Conservation (phyloP, 495 filamentous ascomycete species). For the Hypoxylon trugodes region DNA sequence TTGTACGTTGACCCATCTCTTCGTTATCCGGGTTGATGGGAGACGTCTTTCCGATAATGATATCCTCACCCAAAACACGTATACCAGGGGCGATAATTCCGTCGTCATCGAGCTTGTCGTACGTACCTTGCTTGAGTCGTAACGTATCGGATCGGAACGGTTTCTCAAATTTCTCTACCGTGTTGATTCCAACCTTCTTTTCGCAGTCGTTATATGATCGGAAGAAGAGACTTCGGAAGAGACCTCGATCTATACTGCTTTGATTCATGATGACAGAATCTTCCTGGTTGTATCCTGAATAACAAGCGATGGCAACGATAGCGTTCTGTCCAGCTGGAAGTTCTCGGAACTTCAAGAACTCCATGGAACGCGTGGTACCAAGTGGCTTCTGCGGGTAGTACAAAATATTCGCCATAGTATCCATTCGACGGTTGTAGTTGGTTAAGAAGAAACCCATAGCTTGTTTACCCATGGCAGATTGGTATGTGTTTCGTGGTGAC, state of each 20-base stretch:
- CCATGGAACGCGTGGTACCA: slow-evolving; percentile 96
- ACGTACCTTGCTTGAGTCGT: slow-evolving; percentile 91
- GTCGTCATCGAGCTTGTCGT: slow-evolving; percentile 97
- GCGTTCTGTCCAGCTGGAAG: slow-evolving; percentile 97
- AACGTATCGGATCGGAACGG: slow-evolving; percentile 87
- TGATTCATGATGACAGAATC: slow-evolving; percentile 99
- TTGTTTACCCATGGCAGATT: slow-evolving; percentile 99
- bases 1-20: slow-evolving; percentile 91
- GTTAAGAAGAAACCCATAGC: slow-evolving; percentile 99
- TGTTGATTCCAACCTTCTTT: slow-evolving; percentile 88
- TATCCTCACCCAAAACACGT: slow-evolving; percentile 95
- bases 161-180: slow-evolving; percentile 94
- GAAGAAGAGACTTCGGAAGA: slow-evolving; percentile 98
- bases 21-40: slow-evolving; percentile 91
- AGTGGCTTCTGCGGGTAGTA: slow-evolving; percentile 99
- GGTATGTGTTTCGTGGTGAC: slow-evolving; percentile 98
- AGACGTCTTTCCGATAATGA: slow-evolving; percentile 98
- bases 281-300: slow-evolving; percentile 99
- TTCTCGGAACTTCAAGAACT: slow-evolving; percentile 97
- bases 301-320: slow-evolving; percentile 95
- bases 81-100: slow-evolving; percentile 92
- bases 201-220: slow-evolving; percentile 95
- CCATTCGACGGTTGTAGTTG: slow-evolving; percentile 95
- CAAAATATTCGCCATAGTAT: slow-evolving; percentile 98
- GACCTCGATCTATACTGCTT: slow-evolving; percentile 93